Evolutionary conservation across 2,329 filamentous ascomycete genomes (phyloP).

Genomic region (Pseudopithomyces chartarum): DNA sequence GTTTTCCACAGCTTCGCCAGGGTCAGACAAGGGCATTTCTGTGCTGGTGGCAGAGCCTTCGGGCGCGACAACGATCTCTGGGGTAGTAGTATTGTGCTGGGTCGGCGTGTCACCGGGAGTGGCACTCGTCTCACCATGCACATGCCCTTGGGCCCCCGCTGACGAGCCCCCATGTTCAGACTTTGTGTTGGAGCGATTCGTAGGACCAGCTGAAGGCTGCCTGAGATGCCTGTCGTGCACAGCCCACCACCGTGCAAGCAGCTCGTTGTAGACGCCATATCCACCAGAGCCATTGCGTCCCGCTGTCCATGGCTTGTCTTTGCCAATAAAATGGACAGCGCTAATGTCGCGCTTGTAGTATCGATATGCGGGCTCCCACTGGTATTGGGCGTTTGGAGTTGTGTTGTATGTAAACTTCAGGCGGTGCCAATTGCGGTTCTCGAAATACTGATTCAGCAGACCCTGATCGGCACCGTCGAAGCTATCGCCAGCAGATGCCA

Average conservation of each 20-base stretch:
- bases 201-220: conserved; percentile 13
- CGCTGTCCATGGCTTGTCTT: conserved; percentile 80
- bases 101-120: conserved; percentile 17
- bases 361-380: conserved; percentile 92
- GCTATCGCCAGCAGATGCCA: conserved; percentile 85
- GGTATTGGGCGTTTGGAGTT: conserved; percentile 94
- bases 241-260: conserved; percentile 89
- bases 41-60: conserved; percentile 43
- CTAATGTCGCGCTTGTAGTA: conserved; percentile 91
- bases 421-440: conserved; percentile 75
- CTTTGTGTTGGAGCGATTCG: conserved; percentile 13
- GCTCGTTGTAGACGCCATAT: conserved; percentile 75
- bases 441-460: conserved; percentile 91
- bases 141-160: conserved; percentile 28
- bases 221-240: conserved; percentile 89
- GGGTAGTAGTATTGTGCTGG: conserved; percentile 22
- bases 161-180: conserved; percentile 12
- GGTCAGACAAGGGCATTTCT: conserved; percentile 51
- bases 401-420: conserved; percentile 97
- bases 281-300: conserved; percentile 53
- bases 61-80: conserved; percentile 27
- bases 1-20: conserved; percentile 49
- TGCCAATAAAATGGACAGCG: conserved; percentile 92
- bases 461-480: conserved; percentile 98
- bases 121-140: conserved; percentile 34